Evolutionary conservation across 2,329 filamentous ascomycete species (phyloP).

Genomic region (Botryotinia narcissicola): DNA sequence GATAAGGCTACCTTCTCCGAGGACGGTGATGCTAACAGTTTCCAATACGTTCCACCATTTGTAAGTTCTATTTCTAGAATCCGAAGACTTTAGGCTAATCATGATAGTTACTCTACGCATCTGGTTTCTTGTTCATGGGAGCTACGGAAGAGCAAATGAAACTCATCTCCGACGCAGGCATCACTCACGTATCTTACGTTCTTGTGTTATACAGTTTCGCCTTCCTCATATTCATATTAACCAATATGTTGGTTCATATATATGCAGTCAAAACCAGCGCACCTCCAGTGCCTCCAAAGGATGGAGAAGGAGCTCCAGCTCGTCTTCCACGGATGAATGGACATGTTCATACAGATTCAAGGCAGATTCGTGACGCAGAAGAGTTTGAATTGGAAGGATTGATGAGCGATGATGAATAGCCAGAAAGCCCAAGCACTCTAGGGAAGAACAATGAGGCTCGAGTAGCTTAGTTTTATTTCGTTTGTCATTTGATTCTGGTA

Average conservation of each 20-base stretch:
- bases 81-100: conserved; percentile 31
- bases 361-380: conserved; percentile 73
- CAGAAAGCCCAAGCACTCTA: conserved; percentile 50
- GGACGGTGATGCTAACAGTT: conserved; percentile 71
- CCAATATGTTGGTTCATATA: conserved; percentile 79
- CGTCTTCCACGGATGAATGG: conserved; percentile 35
- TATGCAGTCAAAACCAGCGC: conserved; percentile 62
- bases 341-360: conserved; percentile 47
- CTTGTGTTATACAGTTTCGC: conserved; percentile 88
- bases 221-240: conserved; percentile 87
- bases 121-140: conserved; percentile 96
- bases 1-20: conserved; percentile 65
- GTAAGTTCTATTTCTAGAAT: conserved; percentile 48
- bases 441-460: conserved; percentile 45
- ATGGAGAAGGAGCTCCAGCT: conserved; percentile 31
- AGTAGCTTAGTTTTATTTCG: conserved; percentile 28
- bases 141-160: conserved; percentile 96
- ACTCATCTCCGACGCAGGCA: conserved; percentile 67
- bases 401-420: conserved; percentile 81
- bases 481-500: conserved; percentile 15
- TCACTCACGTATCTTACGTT: conserved; percentile 90
- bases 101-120: conserved; percentile 76
- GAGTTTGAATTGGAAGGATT: conserved; percentile 92
- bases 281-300: conserved; percentile 40
- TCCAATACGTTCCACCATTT: conserved; percentile 68